These are phyloP conservation scores for Colletotrichum sansevieriae DNA, from an alignment of 2,329 filamentous ascomycete species.

Conservation along the genomic window DNA sequence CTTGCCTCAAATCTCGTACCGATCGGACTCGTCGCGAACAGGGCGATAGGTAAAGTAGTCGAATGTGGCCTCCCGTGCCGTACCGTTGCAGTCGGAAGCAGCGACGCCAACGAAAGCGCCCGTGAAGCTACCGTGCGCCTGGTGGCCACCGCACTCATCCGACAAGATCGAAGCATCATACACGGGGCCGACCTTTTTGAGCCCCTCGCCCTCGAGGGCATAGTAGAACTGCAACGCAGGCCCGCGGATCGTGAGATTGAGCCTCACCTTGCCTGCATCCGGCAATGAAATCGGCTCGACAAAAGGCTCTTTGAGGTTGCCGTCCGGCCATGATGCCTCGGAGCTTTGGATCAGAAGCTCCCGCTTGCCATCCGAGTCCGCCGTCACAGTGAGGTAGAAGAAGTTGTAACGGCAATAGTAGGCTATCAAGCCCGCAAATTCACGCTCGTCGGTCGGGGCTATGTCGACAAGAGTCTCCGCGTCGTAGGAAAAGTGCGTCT, in stretches of 20 bases:
- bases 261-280: constrained; percentile 65
- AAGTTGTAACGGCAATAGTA: constrained; percentile 76
- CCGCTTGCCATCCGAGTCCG: constrained; percentile 66
- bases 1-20: constrained; percentile 55
- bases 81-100: constrained; percentile 68
- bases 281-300: constrained; percentile 62
- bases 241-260: constrained; percentile 66
- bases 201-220: constrained; percentile 58
- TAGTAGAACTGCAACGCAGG: constrained; percentile 69
- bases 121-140: constrained; percentile 73
- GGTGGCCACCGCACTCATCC: constrained; percentile 74
- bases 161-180: constrained; percentile 71
- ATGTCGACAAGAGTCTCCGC: constrained; percentile 69
- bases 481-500: constrained; percentile 72
- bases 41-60: constrained; percentile 67
- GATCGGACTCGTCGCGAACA: constrained; percentile 59
- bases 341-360: constrained; percentile 70
- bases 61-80: constrained; percentile 60
- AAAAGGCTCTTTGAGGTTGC: constrained; percentile 59
- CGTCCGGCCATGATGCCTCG: constrained; percentile 67
- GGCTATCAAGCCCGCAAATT: constrained; percentile 71
- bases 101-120: constrained; percentile 71
- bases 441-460: constrained; percentile 67
- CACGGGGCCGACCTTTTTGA: constrained; percentile 66
- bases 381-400: constrained; percentile 72